phyloP scores from a whole-genome alignment of 2,329 filamentous ascomycete genomes.

The Aspergillus sp. region DNA sequence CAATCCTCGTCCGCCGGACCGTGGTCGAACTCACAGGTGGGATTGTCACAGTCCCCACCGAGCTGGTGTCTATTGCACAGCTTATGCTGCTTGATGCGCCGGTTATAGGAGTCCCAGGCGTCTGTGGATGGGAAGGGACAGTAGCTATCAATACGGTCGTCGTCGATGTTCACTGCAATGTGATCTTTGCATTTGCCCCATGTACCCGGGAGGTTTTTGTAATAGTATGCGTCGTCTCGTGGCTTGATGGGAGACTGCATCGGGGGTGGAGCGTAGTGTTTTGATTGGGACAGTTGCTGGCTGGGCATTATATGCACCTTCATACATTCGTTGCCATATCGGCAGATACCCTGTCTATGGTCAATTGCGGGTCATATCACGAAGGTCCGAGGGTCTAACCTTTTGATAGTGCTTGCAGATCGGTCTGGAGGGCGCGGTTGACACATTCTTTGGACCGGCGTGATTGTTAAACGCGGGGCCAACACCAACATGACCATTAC shows the following conservation, averaged over 20 bases:
- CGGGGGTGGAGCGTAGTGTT: constrained; percentile 10
- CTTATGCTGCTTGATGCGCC: constrained; percentile 40
- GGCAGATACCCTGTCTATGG: constrained; percentile 30
- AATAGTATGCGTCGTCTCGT: constrained; percentile 23
- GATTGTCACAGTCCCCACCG: constrained; percentile 37
- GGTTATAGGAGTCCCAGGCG: constrained; percentile 42
- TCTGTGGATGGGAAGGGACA: constrained; percentile 36
- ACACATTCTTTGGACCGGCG: background rate
- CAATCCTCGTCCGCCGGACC: constrained; percentile 39
- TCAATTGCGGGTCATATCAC: background rate
- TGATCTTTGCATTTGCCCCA: constrained; percentile 21
- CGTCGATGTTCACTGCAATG: constrained; percentile 50
- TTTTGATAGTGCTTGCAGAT: constrained; percentile 37
- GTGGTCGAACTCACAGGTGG: constrained; percentile 49
- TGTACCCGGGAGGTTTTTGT: constrained; percentile 17
- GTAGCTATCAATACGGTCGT: constrained; percentile 49
- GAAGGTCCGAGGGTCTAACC: constrained; percentile 13
- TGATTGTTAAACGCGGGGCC: constrained; percentile 1
- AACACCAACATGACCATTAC: background rate
- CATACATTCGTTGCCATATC: constrained; percentile 30
- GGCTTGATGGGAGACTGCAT: constrained; percentile 12
- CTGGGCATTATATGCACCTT: constrained; percentile 32
- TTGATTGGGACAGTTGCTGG: constrained; percentile 22
- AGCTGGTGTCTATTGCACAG: constrained; percentile 54
- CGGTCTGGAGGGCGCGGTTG: constrained; percentile 13